Evolutionary conservation across 345 rosid genomes (phyloP), one percentile per base, ranked within the genome.

Genomic region (Populus davidiana): DNA sequence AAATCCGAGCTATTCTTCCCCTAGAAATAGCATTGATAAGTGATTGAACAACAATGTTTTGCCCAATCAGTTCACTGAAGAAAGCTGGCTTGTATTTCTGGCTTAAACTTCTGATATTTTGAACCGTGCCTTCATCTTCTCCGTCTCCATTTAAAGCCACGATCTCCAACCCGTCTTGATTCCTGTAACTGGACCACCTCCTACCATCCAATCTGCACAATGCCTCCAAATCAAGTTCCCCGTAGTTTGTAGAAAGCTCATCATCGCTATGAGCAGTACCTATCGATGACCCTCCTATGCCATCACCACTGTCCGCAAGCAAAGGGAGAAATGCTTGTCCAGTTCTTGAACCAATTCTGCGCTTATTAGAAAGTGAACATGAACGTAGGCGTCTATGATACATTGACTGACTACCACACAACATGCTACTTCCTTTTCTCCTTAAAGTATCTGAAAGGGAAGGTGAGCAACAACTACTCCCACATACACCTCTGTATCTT

Each of bases 181-280:
- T 91, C 90, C 94, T 88, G 81, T 91, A 92, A 85, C 90, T 96
- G 56, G 96, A 96, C 99, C 99, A 96, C 77, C 99, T 89, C 86
- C 90, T 84, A 75, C 98, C 99, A 74, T 96, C 99, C 87, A 96
- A 88, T 86, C 99, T 88, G 85, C 99, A 93, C 85, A 91, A 81
- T n/a, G 94, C 99, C 85, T 96, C 99, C 86, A 96, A 86, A 86
- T 93, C 97, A 25, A 93, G 88, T 90, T 96, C 99, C 71, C 93
- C 98, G 25, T 71, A 90, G 79, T 92, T 96, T n/a, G 97, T 92
- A 35, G 96, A 93, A 29, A 96, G 94, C 83, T 90, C 99, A 71
- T 92, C 99, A 70, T 93, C 98, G 77, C 94, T 92, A 67, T 69
- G 81, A 21, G 89, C 93, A 13, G 89, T 90, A 78, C 94, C 94